These are phyloP conservation scores for Dactylorhiza incarnata DNA, from an alignment of 106 monocot genomes.

Conservation along the genomic window DNA sequence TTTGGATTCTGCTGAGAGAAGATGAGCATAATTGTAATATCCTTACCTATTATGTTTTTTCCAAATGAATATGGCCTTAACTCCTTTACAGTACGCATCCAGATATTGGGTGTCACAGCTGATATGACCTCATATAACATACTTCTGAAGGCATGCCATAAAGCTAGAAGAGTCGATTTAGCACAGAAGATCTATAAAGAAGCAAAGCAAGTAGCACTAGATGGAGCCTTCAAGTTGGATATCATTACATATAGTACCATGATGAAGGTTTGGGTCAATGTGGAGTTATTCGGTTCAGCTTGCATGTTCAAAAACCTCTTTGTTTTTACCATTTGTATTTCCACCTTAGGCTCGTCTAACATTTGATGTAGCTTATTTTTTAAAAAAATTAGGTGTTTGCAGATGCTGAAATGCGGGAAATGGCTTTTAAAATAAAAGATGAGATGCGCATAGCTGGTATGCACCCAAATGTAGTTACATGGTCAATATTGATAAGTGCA, in stretches of 20 bases:
- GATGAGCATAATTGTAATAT: neutral
- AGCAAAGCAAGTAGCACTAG: conserved; percentile 36
- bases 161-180: conserved; percentile 72
- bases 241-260: conserved; percentile 82
- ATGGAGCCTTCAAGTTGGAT: conserved; percentile 49
- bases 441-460: conserved; percentile 67
- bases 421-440: conserved; percentile 69
- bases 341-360: neutral
- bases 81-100: conserved; percentile 15
- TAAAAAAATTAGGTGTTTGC: conserved; percentile 54
- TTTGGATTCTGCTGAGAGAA: neutral
- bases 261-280: conserved; percentile 62
- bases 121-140: conserved; percentile 86
- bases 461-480: conserved; percentile 63
- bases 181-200: conserved; percentile 69
- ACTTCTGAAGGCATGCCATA: conserved; percentile 80
- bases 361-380: neutral
- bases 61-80: neutral
- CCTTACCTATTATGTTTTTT: neutral
- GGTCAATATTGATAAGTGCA: conserved; percentile 72
- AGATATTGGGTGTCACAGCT: conserved; percentile 48
- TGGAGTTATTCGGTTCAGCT: neutral
- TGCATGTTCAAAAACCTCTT: neutral
- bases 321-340: conserved; percentile 6
- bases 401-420: conserved; percentile 82